A percentile compares a stretch with the other conserved stretches of the same genome.
Evolutionary conservation across 1,284 basidiomycete species (phyloP).

Genomic region (Spongispora temasekensis): DNA sequence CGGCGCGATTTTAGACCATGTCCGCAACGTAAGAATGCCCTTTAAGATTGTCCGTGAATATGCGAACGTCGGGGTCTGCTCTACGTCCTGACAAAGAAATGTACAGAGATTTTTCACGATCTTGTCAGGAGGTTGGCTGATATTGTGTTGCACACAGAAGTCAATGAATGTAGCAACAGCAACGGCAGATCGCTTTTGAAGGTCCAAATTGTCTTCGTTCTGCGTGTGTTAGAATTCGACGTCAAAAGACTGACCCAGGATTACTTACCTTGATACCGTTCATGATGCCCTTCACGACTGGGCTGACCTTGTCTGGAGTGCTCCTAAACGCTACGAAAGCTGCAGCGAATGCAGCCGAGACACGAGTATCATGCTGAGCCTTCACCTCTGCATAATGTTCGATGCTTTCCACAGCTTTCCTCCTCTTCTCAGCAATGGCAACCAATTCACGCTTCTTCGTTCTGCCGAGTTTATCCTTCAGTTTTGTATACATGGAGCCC

Average conservation of each 20-base stretch:
- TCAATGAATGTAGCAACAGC: constrained; percentile 89
- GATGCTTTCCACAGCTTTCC: constrained; percentile 73
- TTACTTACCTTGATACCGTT: constrained; percentile 88
- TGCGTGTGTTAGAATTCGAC: constrained; percentile 40
- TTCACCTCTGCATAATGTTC: constrained; percentile 86
- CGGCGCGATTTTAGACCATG: constrained; percentile 34
- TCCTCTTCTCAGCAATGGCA: constrained; percentile 77
- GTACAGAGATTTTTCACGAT: constrained; percentile 98
- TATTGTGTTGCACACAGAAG: constrained; percentile 74
- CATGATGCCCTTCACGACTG: constrained; percentile 96
- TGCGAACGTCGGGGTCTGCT: constrained; percentile 88
- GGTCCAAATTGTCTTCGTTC: constrained; percentile 88
- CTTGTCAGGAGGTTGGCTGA: constrained; percentile 78
- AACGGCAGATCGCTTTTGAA: constrained; percentile 88
- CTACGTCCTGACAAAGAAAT: constrained; percentile 92
- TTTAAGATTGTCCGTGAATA: constrained; percentile 58
- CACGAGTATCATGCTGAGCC: constrained; percentile 83
- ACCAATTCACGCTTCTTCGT: constrained; percentile 80
- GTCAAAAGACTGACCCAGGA: background rate
- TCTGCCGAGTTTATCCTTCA: constrained; percentile 73
- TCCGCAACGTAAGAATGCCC: constrained; percentile 80
- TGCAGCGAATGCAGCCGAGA: constrained; percentile 87
- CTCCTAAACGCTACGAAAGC: constrained; percentile 86
- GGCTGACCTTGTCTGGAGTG: constrained; percentile 93
- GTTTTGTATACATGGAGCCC: constrained; percentile 68